These are phyloP conservation scores for Sarocladiaceae sp. DNA, from an alignment of 2,329 filamentous ascomycete genomes.

Conservation along the genomic window DNA sequence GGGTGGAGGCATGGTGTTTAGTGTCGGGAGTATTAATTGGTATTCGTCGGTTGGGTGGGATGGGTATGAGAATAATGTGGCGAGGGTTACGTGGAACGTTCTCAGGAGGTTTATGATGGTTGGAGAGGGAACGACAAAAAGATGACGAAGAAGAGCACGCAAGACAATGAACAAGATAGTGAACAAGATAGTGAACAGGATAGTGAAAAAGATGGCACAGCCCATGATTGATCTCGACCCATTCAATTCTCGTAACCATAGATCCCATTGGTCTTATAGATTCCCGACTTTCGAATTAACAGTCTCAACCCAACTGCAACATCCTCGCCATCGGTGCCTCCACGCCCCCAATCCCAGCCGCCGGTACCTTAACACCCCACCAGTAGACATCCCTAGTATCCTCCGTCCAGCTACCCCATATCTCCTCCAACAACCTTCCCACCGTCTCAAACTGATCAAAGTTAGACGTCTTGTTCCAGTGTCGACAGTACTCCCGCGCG, in stretches of 20 bases:
- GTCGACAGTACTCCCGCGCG: conserved; percentile 7
- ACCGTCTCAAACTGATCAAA: conserved; percentile 8
- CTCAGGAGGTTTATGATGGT: conserved; percentile 14
- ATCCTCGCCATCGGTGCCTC: conserved; percentile 1
- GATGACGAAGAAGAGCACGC: too few species aligned
- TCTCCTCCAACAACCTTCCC: conserved; percentile 3
- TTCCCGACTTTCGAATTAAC: too few species aligned
- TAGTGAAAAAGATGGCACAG: too few species aligned
- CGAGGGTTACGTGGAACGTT: conserved; percentile 20
- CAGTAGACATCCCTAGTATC: conserved; percentile 1
- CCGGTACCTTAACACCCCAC: conserved; percentile 4
- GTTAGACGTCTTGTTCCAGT: neutral
- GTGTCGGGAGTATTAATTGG: conserved; percentile 25
- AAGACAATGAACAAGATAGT: too few species aligned
- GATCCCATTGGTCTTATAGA: too few species aligned
- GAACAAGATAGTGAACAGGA: too few species aligned
- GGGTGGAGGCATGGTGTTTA: conserved; percentile 20
- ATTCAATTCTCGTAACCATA: too few species aligned
- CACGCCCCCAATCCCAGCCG: neutral
- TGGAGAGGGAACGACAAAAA: too few species aligned
- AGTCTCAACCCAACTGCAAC: conserved; percentile 6
- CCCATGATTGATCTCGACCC: too few species aligned
- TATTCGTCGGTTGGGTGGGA: conserved; percentile 19
- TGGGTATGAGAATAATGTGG: conserved; percentile 21
- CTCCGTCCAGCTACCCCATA: neutral